These are phyloP conservation scores for Candida pseudocylindracea DNA, from an alignment of 1,139 yeast species.

Conservation along the genomic window DNA sequence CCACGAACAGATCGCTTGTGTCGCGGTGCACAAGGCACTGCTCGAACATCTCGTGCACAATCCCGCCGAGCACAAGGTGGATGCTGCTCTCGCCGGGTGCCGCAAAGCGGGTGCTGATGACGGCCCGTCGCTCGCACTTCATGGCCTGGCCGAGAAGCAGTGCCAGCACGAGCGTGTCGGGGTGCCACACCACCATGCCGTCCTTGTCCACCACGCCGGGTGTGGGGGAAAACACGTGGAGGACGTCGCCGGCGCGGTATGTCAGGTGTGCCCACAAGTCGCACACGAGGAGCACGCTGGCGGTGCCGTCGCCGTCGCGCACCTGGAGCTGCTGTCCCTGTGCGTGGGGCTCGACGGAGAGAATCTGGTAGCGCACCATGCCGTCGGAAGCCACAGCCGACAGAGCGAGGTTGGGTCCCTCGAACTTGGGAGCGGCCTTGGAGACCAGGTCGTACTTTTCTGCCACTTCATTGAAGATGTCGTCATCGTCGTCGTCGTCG, in stretches of 20 bases:
- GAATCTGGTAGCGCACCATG: no score
- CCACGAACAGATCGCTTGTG: slow-evolving; percentile 13
- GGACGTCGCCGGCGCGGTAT: slow-evolving; percentile 23
- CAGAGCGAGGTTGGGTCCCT: no score
- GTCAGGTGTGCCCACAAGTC: slow-evolving; percentile 27
- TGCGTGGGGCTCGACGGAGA: no score
- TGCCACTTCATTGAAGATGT: no score
- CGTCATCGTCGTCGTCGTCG: no score
- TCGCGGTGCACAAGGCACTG: slow-evolving; percentile 18
- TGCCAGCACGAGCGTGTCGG: slow-evolving; percentile 64
- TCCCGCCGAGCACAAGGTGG: slow-evolving; percentile 52
- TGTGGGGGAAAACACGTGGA: slow-evolving; percentile 32
- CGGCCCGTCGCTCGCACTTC: slow-evolving; percentile 49
- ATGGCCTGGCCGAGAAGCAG: slow-evolving; percentile 65
- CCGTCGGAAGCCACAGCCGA: no score
- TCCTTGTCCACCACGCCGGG: slow-evolving; percentile 29
- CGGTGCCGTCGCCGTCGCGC: background rate
- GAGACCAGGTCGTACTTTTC: no score
- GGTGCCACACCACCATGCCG: slow-evolving; percentile 54
- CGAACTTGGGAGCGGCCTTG: no score
- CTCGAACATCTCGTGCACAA: slow-evolving; percentile 66
- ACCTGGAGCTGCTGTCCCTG: no score
- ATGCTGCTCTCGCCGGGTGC: slow-evolving; percentile 33
- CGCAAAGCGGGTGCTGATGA: slow-evolving; percentile 28
- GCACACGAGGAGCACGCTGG: slow-evolving; percentile 18